These are phyloP conservation scores for Ambrosiella xylebori DNA, from an alignment of 2,329 filamentous ascomycete species.

Conservation along the genomic window DNA sequence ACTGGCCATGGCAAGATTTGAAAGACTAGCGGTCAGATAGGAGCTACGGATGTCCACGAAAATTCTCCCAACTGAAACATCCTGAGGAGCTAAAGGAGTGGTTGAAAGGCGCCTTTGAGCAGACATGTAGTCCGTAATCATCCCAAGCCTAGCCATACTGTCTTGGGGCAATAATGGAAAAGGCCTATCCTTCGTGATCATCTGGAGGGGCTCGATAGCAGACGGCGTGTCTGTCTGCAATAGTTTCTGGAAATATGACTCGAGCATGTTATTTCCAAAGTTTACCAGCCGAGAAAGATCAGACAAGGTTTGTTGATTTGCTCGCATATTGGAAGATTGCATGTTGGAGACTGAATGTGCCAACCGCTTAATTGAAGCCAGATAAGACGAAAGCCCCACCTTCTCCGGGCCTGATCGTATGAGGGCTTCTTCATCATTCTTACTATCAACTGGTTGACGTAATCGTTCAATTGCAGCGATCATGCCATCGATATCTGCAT, in stretches of 20 bases:
- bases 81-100: slow-evolving; percentile 27
- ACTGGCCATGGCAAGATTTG: slow-evolving; percentile 76
- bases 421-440: slow-evolving; percentile 78
- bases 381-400: slow-evolving; percentile 66
- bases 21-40: slow-evolving; percentile 66
- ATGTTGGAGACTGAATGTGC: slow-evolving; percentile 72
- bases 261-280: slow-evolving; percentile 64
- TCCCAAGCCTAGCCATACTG: slow-evolving; percentile 53
- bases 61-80: slow-evolving; percentile 59
- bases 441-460: slow-evolving; percentile 80
- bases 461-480: slow-evolving; percentile 76
- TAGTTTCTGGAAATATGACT: slow-evolving; percentile 65
- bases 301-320: slow-evolving; percentile 74
- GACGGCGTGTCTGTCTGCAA: slow-evolving; percentile 59
- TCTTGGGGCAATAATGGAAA: slow-evolving; percentile 71
- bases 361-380: slow-evolving; percentile 76
- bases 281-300: slow-evolving; percentile 65
- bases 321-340: slow-evolving; percentile 74
- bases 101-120: slow-evolving; percentile 33
- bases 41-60: slow-evolving; percentile 76
- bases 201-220: slow-evolving; percentile 77
- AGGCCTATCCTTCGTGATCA: slow-evolving; percentile 70
- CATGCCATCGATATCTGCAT: slow-evolving; percentile 64
- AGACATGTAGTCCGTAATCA: slow-evolving; percentile 64
- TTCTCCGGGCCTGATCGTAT: slow-evolving; percentile 76